Evolutionary conservation across 2,329 filamentous ascomycete species (phyloP), one percentile per base, ranked within the genome.

Genomic region (Exutisphaerella laricina): DNA sequence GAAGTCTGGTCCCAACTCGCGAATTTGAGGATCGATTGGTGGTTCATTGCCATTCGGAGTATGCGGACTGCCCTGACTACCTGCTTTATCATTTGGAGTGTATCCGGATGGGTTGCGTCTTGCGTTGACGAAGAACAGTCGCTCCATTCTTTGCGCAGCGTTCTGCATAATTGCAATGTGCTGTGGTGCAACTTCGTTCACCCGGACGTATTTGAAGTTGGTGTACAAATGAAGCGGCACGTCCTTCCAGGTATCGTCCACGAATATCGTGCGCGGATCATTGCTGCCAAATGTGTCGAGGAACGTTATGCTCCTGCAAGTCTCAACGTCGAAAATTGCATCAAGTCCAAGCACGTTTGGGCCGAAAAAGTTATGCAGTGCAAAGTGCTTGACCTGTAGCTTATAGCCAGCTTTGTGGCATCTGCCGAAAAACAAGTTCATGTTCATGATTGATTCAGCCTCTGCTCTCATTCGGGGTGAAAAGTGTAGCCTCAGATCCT

Each of bases 381-480:
- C 70, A 3, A 81, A 43, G 38, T 72, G 73, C 50, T 69, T 73
- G 0, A 80, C 36, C 0, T 60, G 58, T 3, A 80, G 52, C 1
- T 61, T 62, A 39, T 72, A 66, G 35, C 69, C 70, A 1, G 69
- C 66, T 3, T 70, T 62, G 16, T 74, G 59, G 47, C 71, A 74
- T 39, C 73, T 75, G 14, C 76, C 74, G 50, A 82, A 81, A 48
- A 77, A 75, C 13, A 71, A 66, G 41, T 71, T 65, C 4, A 80
- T 58, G 33, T 67, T 71, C 17, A 79, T 68, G 34, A 73, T 78
- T 4, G 76, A 72, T 54, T 82, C 79, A 30, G 76, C 74, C 23
- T 65, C 68, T 25, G 73, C 70, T 17, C 78, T 69, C 75, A 82
- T 82, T 1, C 79, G 73, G 3, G 78, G 76, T 20, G 70, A 78